phyloP scores from a whole-genome alignment of 371 early-diverging fungal genomes.

The Apophysomyces variabilis region DNA sequence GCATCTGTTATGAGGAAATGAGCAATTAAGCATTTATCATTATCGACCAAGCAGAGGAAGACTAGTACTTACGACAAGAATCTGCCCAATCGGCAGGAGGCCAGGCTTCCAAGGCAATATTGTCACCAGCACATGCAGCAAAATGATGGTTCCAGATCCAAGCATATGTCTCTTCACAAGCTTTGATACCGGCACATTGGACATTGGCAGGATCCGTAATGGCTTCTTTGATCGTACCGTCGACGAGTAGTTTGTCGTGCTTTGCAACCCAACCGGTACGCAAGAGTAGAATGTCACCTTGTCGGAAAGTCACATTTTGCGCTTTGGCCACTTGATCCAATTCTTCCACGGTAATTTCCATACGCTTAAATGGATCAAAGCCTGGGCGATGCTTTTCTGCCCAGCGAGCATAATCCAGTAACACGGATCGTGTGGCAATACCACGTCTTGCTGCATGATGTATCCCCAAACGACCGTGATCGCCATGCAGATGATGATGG shows the following conservation, averaged over 20 bases:
- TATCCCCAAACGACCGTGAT: slow-evolving; percentile 21
- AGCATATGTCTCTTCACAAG: slow-evolving; percentile 20
- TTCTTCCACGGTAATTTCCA: slow-evolving; percentile 19
- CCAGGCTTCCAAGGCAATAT: slow-evolving; percentile 16
- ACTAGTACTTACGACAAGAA: slow-evolving; percentile 24
- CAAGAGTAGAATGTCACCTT: slow-evolving; percentile 22
- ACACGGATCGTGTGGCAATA: slow-evolving; percentile 22
- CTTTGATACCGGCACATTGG: slow-evolving; percentile 36
- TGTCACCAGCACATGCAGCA: slow-evolving; percentile 20
- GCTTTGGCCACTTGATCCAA: slow-evolving; percentile 14
- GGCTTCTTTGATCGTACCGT: neutral
- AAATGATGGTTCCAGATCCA: slow-evolving; percentile 28
- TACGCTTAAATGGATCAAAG: slow-evolving; percentile 20
- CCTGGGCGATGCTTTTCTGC: slow-evolving; percentile 13
- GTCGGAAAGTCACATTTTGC: slow-evolving; percentile 17
- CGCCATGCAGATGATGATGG: neutral
- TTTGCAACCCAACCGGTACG: slow-evolving; percentile 22
- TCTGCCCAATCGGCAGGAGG: slow-evolving; percentile 22
- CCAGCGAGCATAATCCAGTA: slow-evolving; percentile 21
- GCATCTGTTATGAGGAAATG: neutral
- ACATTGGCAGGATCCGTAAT: neutral
- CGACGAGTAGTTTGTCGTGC: slow-evolving; percentile 14
- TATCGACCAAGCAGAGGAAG: neutral
- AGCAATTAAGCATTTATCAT: slow-evolving; percentile 19
- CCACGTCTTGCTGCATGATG: slow-evolving; percentile 22